Evolutionary conservation across 768 basidiomycete species (phyloP), one percentile per base, ranked within the genome.

Genomic region (Tylopilus felleus): DNA sequence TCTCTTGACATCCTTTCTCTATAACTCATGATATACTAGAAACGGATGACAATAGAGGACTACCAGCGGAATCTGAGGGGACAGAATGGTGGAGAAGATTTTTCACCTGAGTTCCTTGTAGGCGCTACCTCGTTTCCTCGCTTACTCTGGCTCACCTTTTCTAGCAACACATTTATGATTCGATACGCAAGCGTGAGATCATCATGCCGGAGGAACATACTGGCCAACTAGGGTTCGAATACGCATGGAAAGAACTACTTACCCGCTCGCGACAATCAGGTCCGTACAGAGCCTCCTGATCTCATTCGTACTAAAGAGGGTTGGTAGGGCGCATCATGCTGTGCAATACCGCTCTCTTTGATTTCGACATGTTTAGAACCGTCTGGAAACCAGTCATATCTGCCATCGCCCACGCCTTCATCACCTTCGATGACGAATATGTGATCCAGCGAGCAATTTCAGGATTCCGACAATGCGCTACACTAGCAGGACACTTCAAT

Each of bases 191-290:
- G 71, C 78, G 85, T 40, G 97, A 99, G 73, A 98, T 99, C 51
- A 80, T 98, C 47, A 88, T 99, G 85, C 96, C 97, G 0, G 94
- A 98, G 71, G 97, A 99, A 62, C 97, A 99, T 64, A 90, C 86
- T 9, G 97, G 96, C 2, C 92, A 93, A 65, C 80, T 96, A 42
- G 97, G 97, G 9, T 99, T 99, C 67, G 97, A 98, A 62, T 97
- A 96, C 68, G 96, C 97, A 17, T 99, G 97, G 97, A 98, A 97
- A 68, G 94, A 98, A 61, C 76, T 99, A 10, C 78, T 98, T 35
- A 72, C 85, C 29, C 82, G 97, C 29, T 84, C 94, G 42, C 80
- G 85, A 52, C 85, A 84, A 66, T 83, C 92, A 56, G 92, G 93
- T 89, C 55, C 40, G 79, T 65, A 36, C 9, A 13, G 54, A 29